phyloP scores from a whole-genome alignment of 257 asterid species.

The Galeopsis tetrahit region DNA sequence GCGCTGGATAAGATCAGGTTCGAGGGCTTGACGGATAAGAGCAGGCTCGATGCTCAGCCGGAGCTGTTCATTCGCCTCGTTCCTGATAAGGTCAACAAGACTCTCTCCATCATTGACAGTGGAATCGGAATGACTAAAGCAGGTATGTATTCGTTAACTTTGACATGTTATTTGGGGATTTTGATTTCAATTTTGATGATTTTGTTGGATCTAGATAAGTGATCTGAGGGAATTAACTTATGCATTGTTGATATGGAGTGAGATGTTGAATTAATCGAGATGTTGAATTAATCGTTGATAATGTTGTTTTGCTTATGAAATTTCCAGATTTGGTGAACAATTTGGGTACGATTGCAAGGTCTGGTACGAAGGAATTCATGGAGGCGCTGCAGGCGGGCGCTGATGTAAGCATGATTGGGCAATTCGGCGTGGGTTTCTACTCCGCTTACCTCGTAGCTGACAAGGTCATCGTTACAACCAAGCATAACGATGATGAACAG shows the following conservation, averaged over 20 bases:
- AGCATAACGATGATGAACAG: conserved; percentile 82
- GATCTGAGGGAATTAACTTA: neutral
- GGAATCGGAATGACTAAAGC: conserved; percentile 94
- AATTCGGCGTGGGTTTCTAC: conserved; percentile 82
- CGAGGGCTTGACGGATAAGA: conserved; percentile 79
- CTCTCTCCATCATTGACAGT: conserved; percentile 73
- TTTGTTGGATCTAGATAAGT: neutral
- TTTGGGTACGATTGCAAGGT: conserved; percentile 80
- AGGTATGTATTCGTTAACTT: conserved; percentile 42
- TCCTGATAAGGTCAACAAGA: conserved; percentile 75
- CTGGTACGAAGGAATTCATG: conserved; percentile 85
- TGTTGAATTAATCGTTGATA: conserved; percentile 3
- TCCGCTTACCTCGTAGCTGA: conserved; percentile 87
- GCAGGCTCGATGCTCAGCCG: conserved; percentile 81
- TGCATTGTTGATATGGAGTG: neutral
- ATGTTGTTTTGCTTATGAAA: neutral
- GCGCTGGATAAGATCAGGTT: conserved; percentile 83
- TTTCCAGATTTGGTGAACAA: conserved; percentile 77
- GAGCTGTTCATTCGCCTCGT: conserved; percentile 74
- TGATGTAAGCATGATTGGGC: conserved; percentile 93
- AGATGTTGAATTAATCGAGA: neutral
- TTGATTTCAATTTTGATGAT: neutral
- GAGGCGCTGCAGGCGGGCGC: conserved; percentile 92
- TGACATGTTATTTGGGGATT: neutral
- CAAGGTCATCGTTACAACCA: conserved; percentile 71